Base-by-base conservation (phyloP, 2,329 filamentous ascomycete genomes). In the Ascochyta koolunga region DNA sequence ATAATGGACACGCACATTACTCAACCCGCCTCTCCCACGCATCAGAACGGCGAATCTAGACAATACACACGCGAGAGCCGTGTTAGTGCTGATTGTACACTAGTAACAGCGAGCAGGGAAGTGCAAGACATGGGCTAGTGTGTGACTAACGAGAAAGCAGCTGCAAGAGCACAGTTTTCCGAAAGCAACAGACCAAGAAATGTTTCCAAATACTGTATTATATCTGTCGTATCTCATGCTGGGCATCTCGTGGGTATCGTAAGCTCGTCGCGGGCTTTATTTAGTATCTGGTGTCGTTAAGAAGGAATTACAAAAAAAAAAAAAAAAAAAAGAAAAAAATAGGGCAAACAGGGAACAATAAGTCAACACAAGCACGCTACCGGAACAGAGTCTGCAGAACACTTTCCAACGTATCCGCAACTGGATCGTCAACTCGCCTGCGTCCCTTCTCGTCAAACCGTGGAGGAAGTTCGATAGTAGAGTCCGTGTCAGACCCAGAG, bases 391-490 rank as follows among this genome's bases (percentile, higher is more conserved):
- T 61, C 42, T 56, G 57, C 38, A 76, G 54, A 19, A 76, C 64
- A 29, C 62, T 68, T 61, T 75, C 72, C 59, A 76, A 33, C 48
- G 59, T 67, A 13, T 71, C 66, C 31, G 70, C 73, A 15, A 73
- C 31, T 5, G 71, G 69, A 56, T 75, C 72, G 15, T 74, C 68
- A 1, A 55, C 61, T 51, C 53, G 66, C 49, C 51, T 54, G 21
- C 66, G 60, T 4, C 72, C 73, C 6, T 49, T 46, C n/a, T 71
- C 62, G 29, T 76, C 73, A 40, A 75, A 76, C 6, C 73, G 58
- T 10, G 68, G 67, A 2, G 72, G 72, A 5, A 76, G 56, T 33
- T 75, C 73, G 50, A 75, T 68, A 1, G 73, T 76, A 9, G 60
- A 65, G 38, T 69, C 71, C 1, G 56, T 56, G 40, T 69, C 63